These are phyloP conservation scores for Volvox carteri DNA, from an alignment of 163 green algal species.

Conservation along the genomic window DNA sequence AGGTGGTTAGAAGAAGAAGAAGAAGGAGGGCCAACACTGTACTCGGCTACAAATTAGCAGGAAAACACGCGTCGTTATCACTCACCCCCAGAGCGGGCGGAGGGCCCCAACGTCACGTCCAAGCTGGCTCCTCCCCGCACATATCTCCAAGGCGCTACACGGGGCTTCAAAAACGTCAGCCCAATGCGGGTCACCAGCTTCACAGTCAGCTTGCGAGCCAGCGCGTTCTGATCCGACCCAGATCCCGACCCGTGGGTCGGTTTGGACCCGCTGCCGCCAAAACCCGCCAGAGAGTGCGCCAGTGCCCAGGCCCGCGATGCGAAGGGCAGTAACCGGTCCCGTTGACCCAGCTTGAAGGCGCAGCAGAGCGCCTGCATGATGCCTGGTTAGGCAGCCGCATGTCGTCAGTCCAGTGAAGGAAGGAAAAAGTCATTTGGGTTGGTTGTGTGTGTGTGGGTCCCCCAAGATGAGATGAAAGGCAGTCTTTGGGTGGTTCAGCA, in stretches of 20 bases:
- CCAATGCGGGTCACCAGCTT: constrained; percentile 92
- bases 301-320: constrained; percentile 67
- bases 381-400: constrained; percentile 59
- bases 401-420: too few relatives aligned
- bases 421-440: too few relatives aligned
- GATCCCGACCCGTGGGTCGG: constrained; percentile 6
- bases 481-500: too few relatives aligned
- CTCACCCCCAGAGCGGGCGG: too few relatives aligned
- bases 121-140: constrained; percentile 54
- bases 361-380: constrained; percentile 65
- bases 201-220: constrained; percentile 85
- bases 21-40: too few relatives aligned
- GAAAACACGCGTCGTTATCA: too few relatives aligned
- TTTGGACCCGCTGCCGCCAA: too few relatives aligned
- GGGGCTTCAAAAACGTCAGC: constrained; percentile 85
- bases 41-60: too few relatives aligned
- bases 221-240: constrained; percentile 48
- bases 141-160: constrained; percentile 86
- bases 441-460: too few relatives aligned
- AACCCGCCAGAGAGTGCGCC: constrained; percentile 38
- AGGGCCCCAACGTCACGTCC: constrained; percentile 48
- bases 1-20: too few relatives aligned
- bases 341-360: constrained; percentile 82
- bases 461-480: too few relatives aligned
- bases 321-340: constrained; percentile 67